A percentile compares a stretch with the other conserved stretches of the same genome.
These are phyloP conservation scores for Daldinia vernicosa DNA, from an alignment of 495 filamentous ascomycete genomes.

Conservation along the genomic window DNA sequence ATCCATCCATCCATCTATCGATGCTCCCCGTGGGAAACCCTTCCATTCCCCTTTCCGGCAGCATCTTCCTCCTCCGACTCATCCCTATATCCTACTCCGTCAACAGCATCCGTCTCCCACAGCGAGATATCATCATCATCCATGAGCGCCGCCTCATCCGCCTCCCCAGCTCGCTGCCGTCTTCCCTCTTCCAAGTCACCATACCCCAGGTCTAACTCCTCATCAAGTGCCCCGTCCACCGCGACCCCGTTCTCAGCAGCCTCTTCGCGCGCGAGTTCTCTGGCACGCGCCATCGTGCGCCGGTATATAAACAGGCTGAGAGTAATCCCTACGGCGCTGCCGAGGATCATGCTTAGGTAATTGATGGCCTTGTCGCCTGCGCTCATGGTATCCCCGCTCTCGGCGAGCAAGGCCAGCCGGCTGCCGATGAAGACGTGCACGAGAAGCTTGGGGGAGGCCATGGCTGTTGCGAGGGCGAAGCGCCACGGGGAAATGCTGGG, in stretches of 20 bases:
- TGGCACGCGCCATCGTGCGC: conserved; percentile 82
- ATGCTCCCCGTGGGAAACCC: conserved; percentile 8
- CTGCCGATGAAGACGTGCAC: conserved; percentile 94
- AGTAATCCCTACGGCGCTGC: conserved; percentile 73
- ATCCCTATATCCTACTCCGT: conserved; percentile 53
- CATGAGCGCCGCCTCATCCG: conserved; percentile 55
- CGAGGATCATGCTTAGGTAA: conserved; percentile 76
- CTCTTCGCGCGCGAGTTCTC: conserved; percentile 86
- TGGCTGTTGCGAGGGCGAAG: conserved; percentile 83
- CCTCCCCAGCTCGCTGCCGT: conserved; percentile 45
- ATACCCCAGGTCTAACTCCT: conserved; percentile 51
- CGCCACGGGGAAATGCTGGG: conserved; percentile 79
- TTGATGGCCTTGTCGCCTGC: conserved; percentile 75
- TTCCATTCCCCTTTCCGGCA: neutral
- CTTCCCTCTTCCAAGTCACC: conserved; percentile 40
- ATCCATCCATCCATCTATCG: neutral
- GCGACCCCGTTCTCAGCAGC: conserved; percentile 40
- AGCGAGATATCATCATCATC: conserved; percentile 70
- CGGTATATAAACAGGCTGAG: conserved; percentile 89
- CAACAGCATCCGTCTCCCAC: conserved; percentile 57
- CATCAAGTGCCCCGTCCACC: neutral
- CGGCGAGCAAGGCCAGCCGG: conserved; percentile 76
- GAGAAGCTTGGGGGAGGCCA: conserved; percentile 80
- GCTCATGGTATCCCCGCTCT: conserved; percentile 68
- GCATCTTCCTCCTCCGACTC: conserved; percentile 27